Conservation (phyloP, 1,284 basidiomycete species). For the Sphagnurus paluster region DNA sequence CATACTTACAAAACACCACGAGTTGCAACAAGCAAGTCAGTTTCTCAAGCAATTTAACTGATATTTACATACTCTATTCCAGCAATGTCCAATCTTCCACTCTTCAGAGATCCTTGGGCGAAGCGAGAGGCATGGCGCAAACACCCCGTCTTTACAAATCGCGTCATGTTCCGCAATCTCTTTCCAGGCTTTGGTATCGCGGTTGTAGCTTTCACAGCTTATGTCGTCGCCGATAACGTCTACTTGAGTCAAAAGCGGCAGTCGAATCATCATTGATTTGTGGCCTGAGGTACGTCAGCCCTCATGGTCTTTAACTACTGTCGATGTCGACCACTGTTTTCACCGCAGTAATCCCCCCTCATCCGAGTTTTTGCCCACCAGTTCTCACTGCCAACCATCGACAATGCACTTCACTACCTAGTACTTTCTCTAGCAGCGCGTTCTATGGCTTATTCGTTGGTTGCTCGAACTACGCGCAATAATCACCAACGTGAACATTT, state of each 20-base stretch:
- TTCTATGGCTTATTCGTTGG: too few species aligned
- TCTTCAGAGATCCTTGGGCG: conserved; percentile 93
- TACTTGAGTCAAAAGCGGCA: conserved; percentile 40
- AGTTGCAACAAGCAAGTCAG: conserved; percentile 13
- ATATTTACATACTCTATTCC: conserved; percentile 7
- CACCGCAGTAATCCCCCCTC: too few species aligned
- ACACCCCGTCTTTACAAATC: conserved; percentile 82
- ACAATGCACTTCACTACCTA: too few species aligned
- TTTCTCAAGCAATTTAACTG: conserved; percentile 7
- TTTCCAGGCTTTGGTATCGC: conserved; percentile 95
- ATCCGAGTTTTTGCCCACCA: too few species aligned
- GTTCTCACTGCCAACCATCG: too few species aligned
- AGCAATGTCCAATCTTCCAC: conserved; percentile 60
- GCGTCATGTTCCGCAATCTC: conserved; percentile 82
- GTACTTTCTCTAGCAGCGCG: too few species aligned
- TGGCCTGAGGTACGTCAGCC: conserved; percentile 12
- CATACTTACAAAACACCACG: conserved; percentile 1
- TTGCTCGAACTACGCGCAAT: too few species aligned
- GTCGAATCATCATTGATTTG: conserved; percentile 36
- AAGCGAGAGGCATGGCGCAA: conserved; percentile 93
- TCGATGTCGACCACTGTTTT: too few species aligned
- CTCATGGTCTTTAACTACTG: too few species aligned
- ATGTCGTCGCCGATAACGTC: conserved; percentile 83
- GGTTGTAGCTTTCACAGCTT: conserved; percentile 86
- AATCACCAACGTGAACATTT: too few species aligned